A percentile compares a stretch with the other conserved stretches of the same genome.
These are phyloP conservation scores for Pleurotus eryngii DNA, from an alignment of 768 basidiomycete genomes.

Conservation along the genomic window DNA sequence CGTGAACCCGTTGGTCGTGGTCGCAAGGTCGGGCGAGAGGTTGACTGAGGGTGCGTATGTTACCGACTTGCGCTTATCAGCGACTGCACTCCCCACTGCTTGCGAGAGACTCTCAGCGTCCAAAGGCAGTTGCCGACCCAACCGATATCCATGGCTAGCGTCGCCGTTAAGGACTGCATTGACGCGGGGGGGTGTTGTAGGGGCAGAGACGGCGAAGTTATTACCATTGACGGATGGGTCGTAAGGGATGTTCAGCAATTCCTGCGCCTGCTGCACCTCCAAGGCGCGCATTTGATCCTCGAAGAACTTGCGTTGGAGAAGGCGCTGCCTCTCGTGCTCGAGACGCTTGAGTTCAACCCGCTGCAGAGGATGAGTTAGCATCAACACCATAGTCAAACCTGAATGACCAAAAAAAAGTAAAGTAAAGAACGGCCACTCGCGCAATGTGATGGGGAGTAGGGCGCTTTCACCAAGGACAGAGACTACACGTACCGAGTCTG, in stretches of 20 bases:
- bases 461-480: slow-evolving; percentile 7
- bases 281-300: slow-evolving; percentile 96
- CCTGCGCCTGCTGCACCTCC: slow-evolving; percentile 87
- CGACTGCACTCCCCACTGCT: slow-evolving; percentile 60
- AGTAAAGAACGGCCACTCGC: slow-evolving; percentile 69
- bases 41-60: slow-evolving; percentile 79
- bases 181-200: slow-evolving; percentile 82
- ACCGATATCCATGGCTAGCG: slow-evolving; percentile 36
- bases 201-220: slow-evolving; percentile 83
- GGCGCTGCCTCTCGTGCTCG: slow-evolving; percentile 89
- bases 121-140: slow-evolving; percentile 45
- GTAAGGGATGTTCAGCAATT: slow-evolving; percentile 73
- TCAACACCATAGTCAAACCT: no score
- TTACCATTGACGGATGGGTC: slow-evolving; percentile 45
- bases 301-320: slow-evolving; percentile 82
- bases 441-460: slow-evolving; percentile 41
- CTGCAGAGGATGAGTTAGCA: no score
- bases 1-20: slow-evolving; percentile 50
- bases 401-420: slow-evolving; percentile 30
- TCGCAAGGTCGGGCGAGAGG: slow-evolving; percentile 64
- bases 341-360: slow-evolving; percentile 88
- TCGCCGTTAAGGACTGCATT: slow-evolving; percentile 68
- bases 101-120: slow-evolving; percentile 64
- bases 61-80: slow-evolving; percentile 84
- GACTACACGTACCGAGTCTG: slow-evolving; percentile 72